A percentile compares a stretch with the other conserved stretches of the same genome.
Evolutionary conservation across 352 stramenopile genomes (phyloP).

Genomic region (Globisporangium iwayamae): DNA sequence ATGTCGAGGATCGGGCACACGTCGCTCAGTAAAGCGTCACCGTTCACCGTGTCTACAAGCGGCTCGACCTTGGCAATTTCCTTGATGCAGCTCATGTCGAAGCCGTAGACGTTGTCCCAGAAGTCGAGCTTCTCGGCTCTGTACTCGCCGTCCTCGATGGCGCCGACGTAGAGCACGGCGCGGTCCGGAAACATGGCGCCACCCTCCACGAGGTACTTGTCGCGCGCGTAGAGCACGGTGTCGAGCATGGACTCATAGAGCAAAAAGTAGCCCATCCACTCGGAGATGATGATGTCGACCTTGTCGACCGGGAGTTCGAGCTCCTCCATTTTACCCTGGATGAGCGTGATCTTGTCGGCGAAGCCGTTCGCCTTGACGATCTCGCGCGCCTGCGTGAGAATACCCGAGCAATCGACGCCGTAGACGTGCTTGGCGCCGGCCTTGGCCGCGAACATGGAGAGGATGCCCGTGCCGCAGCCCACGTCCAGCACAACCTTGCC

Average conservation of each 20-base stretch:
- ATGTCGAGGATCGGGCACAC: constrained; percentile 92
- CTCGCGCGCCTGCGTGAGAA: constrained; percentile 97
- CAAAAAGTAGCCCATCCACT: constrained; percentile 99
- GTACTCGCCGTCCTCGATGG: constrained; percentile 96
- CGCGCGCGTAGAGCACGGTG: constrained; percentile 93
- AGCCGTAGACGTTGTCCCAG: constrained; percentile 99
- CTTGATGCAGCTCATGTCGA: constrained; percentile 99
- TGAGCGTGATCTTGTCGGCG: constrained; percentile 88
- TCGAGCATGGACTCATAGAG: constrained; percentile 98
- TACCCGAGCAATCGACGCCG: constrained; percentile 94
- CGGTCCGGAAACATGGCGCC: constrained; percentile 96
- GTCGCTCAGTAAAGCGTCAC: constrained; percentile 88
- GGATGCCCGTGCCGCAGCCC: constrained; percentile 96
- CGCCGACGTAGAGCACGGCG: constrained; percentile 93
- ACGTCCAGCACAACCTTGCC: constrained; percentile 97
- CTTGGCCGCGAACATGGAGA: constrained; percentile 97
- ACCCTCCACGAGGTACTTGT: constrained; percentile 94
- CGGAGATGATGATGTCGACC: constrained; percentile 97
- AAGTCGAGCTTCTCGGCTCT: constrained; percentile 94
- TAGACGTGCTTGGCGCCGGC: constrained; percentile 91
- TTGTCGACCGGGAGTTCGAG: constrained; percentile 92
- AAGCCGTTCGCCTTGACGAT: constrained; percentile 96
- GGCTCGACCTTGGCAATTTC: constrained; percentile 96
- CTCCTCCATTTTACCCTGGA: constrained; percentile 94
- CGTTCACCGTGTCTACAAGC: constrained; percentile 96